Evolutionary conservation across 805 yeast genomes (phyloP), one percentile per base, ranked within the genome.

Genomic region (Torulaspora microellipsoides): DNA sequence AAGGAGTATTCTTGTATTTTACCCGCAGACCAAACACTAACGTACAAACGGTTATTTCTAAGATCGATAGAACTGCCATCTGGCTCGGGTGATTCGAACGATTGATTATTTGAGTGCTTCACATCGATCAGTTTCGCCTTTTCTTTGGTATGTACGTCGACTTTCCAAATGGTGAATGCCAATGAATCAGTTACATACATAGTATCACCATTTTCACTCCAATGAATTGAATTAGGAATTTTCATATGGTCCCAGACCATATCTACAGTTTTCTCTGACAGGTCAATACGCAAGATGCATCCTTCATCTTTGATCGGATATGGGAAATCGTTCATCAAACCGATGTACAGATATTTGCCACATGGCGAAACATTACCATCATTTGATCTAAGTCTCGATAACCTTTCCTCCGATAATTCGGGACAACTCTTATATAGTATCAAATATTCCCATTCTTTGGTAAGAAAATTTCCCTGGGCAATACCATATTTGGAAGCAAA

Each of bases 311-410:
- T 64, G 12, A 52, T 45, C 0, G 40, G 43, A 20, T 63, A 57
- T 12, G 68, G 71, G 52, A 77, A 78, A 45, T 78, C 79, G 15
- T 72, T 71, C 95, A 89, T 89, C 15, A 90, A 71, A 1, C 96
- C 96, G 38, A 85, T 78, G 76, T 85, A 83, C 39, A 88, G 74
- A 48, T 81, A 73, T 8, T 52, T 53, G 1, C 96, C 95, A 56
- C 77, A 68, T 3, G 85, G 83, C 47, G 86, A 89, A 32, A 88
- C 76, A 36, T 78, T 75, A 0, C 96, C 96, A 59, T 89, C 97
- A 56, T 89, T 89, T 33, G 93, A 83, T 55, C 89, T 70, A 60
- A 76, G 61, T 35, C 63, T 65, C 15, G 37, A 47, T 35, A 51
- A 46, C 27, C 60, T 51, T 12, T 53, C 58, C 2, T 56, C 55